These are phyloP conservation scores for Leccinum obscurum DNA, from an alignment of 768 basidiomycete species.

Conservation along the genomic window DNA sequence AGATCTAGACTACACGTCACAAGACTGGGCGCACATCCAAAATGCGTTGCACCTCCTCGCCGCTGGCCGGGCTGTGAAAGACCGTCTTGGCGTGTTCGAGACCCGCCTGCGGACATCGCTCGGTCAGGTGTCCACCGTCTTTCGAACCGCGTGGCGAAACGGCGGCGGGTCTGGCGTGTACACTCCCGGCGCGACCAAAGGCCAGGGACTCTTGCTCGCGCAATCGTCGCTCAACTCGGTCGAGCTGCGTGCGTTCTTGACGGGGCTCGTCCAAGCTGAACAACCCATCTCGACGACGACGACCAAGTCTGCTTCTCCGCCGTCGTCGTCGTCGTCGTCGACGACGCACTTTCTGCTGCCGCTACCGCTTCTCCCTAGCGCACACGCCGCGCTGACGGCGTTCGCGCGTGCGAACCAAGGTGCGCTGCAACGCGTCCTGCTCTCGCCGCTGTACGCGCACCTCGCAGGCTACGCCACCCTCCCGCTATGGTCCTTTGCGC, in stretches of 20 bases:
- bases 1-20: conserved; percentile 81
- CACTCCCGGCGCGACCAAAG: conserved; percentile 60
- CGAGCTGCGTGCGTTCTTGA: conserved; percentile 53
- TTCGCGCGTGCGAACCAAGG: conserved; percentile 77
- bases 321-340: background rate
- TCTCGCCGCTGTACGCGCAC: conserved; percentile 77
- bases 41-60: conserved; percentile 78
- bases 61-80: conserved; percentile 71
- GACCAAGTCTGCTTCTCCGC: conserved; percentile 2
- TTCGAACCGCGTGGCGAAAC: conserved; percentile 58
- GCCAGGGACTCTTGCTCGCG: conserved; percentile 70
- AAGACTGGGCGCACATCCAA: conserved; percentile 91
- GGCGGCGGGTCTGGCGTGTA: conserved; percentile 45
- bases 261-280: conserved; percentile 13
- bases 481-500: conserved; percentile 61
- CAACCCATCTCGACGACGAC: conserved; percentile 4
- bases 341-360: conserved; percentile 12
- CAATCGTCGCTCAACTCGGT: conserved; percentile 85
- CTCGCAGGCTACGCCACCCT: conserved; percentile 70
- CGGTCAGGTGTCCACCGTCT: conserved; percentile 55
- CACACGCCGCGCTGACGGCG: conserved; percentile 53
- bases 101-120: conserved; percentile 60
- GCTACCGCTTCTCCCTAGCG: conserved; percentile 45
- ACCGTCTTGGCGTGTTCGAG: conserved; percentile 71
- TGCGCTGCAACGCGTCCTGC: conserved; percentile 78